Evolutionary conservation across 345 rosid species (phyloP), one percentile per base, ranked within the genome.

Genomic region (Citrus reticulata): DNA sequence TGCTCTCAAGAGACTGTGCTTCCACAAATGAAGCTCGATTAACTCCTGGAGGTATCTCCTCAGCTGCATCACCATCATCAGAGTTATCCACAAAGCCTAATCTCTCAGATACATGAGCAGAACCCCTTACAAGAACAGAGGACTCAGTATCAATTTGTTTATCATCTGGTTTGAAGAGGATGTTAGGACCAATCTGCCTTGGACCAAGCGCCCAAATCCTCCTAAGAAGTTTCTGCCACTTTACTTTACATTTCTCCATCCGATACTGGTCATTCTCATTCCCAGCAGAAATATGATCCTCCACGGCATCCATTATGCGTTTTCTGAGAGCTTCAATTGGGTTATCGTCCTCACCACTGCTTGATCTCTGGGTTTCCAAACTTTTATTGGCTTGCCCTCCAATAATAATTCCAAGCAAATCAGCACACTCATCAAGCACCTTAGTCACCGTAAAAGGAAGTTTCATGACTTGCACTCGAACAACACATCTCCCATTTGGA

Each of bases 161-260:
- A 27, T 83, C 75, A 81, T 92, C 92, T 24, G 97, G 95, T 76
- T 89, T 85, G 71, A 96, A 94, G 78, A 96, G 94, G 68, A 96
- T 89, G 82, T 96, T 92, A 22, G 99, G 97, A 75, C 98, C 99
- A 72, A 89, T 87, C 65, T 94, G 97, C 79, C 95, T 86, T 49
- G 99, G 98, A 80, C 97, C 99, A 74, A 96, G 89, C 40, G 98
- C 94, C 98, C 99, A 93, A 20, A 93, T 93, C 82, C 91, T 90
- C 84, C 64, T 84, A 60, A 93, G 87, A 83, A 92, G 42, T 66
- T 92, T 88, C 30, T 85, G 84, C 98, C 98, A 92, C 82, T 91
- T 86, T 10, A 81, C 81, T 87, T 83, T 89, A 81, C 89, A 88
- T 76, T 90, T 92, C 78, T 91, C 91, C 55, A 79, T 72, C 9